Base-by-base conservation (phyloP, 352 stramenopile species). In the Albugo candida region DNA sequence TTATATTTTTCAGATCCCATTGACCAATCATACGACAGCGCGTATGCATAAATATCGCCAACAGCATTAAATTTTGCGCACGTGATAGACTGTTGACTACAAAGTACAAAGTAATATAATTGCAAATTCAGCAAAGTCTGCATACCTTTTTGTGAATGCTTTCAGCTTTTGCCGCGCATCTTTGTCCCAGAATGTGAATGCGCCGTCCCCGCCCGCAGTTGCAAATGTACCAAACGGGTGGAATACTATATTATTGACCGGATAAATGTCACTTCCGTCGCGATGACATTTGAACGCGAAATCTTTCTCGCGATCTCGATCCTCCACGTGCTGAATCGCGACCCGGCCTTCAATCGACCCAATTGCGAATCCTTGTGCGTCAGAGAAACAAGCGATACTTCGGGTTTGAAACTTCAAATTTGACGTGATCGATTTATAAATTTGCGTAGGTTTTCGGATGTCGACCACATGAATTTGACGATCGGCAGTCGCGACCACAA, bases 151-250 rank as follows among this genome's bases (percentile, higher is more conserved):
- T 49, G 58, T 60, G 45, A 89, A 92, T 10, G 63, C 66, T 69
- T 97, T 98, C 45, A 98, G 77, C 51, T 94, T 82, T 63, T 98
- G 91, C 31, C 95, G 95, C 16, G 91, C 94, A 57, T 98, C 92
- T 66, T 97, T 97, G 71, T 98, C 93, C 94, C 94, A 98, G 67
- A 98, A 98, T 60, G 92, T 96, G 52, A 94, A 96, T 36, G 94
- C 88, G 42, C 92, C 92, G 59, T 98, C 93, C 20, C 76, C 72
- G 13, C 94, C 94, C 5, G 93, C 85, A 13, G 94, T 98, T 2
- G 92, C 81, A 63, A 98, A 97, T n/a, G 91, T 98, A 34, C 92
- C 92, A 54, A 85, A 82, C 27, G 70, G 67, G 59, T 96, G 85
- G 60, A 96, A 96, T 45, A 69, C 61, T 48, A 96, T 85, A 38